Base-by-base conservation (phyloP, 768 basidiomycete genomes). In the Pleurotus pulmonarius region DNA sequence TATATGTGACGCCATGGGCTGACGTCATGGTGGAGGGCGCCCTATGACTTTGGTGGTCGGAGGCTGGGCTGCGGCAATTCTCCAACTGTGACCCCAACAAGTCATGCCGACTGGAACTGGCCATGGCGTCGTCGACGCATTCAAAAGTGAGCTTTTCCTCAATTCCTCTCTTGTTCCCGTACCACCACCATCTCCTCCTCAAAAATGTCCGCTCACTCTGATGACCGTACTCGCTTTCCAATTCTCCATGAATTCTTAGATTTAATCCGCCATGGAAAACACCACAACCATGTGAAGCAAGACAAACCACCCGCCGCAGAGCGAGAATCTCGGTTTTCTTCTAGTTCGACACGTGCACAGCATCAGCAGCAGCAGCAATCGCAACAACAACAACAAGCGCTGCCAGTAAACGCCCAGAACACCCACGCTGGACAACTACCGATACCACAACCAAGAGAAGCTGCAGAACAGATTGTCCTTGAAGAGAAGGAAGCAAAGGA, bases 261-360 rank as follows among this genome's bases (percentile, higher is more conserved):
- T 74, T 84, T 92, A 58, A 88, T 92, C 57, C 82, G 90, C 67
- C 90, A 91, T 74, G 89, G 90, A 65, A 88, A 87, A 66, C 81
- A 90, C 66, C 76, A 83, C 64, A 74, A 79, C 55, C 71, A 77
- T 56, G 70, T 71, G 45, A 72, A 74, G 46, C 71, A 70, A 15
- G 69, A 65, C 26, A 68, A 66, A 52, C 58, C 51, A 40, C 68
- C 69, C 57, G 25, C 47, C 12, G 46, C 48, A 15, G 39, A 40
- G 18, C 43, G 29, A 54, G 37, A n/a, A 20, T 24, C 51, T 39
- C 16, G 37, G 29, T 18, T 52, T 29, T 46, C 57, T 25, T 57
- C 56, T 18, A 54, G 18, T 43, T n/a, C 54, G 56, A 65, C 69
- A 68, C 70, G 67, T 68, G 68, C 58, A 62, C 64, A 63, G 68